phyloP scores from a whole-genome alignment of 768 basidiomycete species.

The Lactifluus subvellereus region DNA sequence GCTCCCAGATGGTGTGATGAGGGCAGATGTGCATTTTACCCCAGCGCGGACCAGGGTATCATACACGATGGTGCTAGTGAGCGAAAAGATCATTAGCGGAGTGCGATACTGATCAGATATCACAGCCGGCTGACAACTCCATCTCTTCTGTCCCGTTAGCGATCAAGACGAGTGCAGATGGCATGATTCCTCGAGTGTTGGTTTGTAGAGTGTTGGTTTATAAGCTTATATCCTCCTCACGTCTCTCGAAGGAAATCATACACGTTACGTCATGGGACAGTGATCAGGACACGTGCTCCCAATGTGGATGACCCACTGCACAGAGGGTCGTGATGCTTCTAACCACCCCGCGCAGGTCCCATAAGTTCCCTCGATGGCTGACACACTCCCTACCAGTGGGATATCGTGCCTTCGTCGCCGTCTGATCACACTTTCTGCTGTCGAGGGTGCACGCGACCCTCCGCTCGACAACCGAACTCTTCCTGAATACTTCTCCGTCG shows the following conservation, averaged over 20 bases:
- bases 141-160: constrained; percentile 86
- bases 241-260: no score
- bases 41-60: constrained; percentile 80
- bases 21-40: constrained; percentile 58
- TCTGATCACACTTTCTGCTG: constrained; percentile 43
- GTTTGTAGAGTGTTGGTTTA: no score
- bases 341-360: background rate
- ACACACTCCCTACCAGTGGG: no score
- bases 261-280: background rate
- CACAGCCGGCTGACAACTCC: constrained; percentile 59
- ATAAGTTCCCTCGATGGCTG: background rate
- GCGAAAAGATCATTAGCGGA: background rate
- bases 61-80: constrained; percentile 65
- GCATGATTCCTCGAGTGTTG: constrained; percentile 23
- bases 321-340: background rate
- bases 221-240: no score
- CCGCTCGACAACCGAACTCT: constrained; percentile 53
- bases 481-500: constrained; percentile 52
- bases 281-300: no score
- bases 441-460: constrained; percentile 51
- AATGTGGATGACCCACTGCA: no score
- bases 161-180: constrained; percentile 64
- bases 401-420: background rate
- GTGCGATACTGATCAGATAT: background rate
- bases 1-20: constrained; percentile 33